Base-by-base conservation (phyloP, 179 eudicot species). In the Gypsophila paniculata region DNA sequence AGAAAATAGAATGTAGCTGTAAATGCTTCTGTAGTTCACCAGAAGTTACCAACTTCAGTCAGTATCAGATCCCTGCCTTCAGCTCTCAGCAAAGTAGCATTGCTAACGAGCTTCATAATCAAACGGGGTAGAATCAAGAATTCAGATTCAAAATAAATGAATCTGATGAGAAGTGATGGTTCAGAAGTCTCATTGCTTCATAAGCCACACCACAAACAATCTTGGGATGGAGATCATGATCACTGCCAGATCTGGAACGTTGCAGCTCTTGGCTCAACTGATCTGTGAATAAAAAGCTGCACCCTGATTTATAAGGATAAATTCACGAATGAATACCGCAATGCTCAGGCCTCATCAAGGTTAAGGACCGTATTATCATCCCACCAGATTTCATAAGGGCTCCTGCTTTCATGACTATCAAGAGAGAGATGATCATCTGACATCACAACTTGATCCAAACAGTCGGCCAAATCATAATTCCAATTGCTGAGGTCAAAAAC, bases 391-490 rank as follows among this genome's bases (percentile, higher is more conserved):
- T 83, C 84, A 71, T 76, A 81, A 3, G 82, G 77, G 67, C 48
- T 76, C 70, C 55, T 29, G n/a, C 44, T 73, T 62, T 12, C 64
- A 18, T 36, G 61, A 73, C 59, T 75, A 48, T 72, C 76, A 6
- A 29, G 71, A 52, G 79, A 49, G 51, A 49, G 26, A 46, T 36
- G 42, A 36, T 81, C 67, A 19, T 22, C 42, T 57, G 73, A 79
- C 29, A 46, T 68, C 25, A 79, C 23, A 46, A 79, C 91, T 77
- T 81, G 76, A 59, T 89, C 98, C 81, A 93, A 71, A 52, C 90
- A 79, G 77, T 90, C 96, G 19, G 89, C 95, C 71, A 95, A 74
- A 77, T 85, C 59, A 0, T 75, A 73, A 78, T 84, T 83, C 99
- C 92, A 90, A 38, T 82, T 64, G 22, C 82, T 81, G 73, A 74